Base-by-base conservation (phyloP, 305 asterid species). In the Petunia hybrid region DNA sequence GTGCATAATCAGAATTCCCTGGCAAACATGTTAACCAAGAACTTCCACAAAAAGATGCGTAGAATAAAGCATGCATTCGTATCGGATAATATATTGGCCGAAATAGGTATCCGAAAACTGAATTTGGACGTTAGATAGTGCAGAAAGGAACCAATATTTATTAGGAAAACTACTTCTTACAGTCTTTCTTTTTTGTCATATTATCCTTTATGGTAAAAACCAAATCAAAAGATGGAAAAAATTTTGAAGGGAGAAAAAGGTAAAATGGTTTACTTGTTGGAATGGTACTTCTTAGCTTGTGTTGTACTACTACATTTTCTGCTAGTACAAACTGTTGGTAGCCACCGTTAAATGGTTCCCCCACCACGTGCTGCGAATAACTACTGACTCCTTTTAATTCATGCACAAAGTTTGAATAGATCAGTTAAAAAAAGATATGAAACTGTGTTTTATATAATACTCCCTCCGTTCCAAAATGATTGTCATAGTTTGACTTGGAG, bases 241-340 rank as follows among this genome's bases (percentile, higher is more conserved):
- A 8, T 9, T 48, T 12, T 51, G 5, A 0, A 40, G n/a, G 1
- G 8, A 16, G 41, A 2, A 45, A 45, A 67, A 73, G 10, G 13
- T 59, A 39, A 22, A 51, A 31, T 38, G 22, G 78, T 63, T 83
- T 69, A 48, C 82, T 78, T 82, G 59, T 12, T 43, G 42, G 42
- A 55, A 39, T 6, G 71, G 66, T 63, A 70, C 68, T 76, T 59
- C 70, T 65, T 22, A 7, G 35, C 22, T 22, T 22, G 5, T 16
- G 4, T 16, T 22, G 31, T 22, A 22, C 31, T 22, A 59, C 63
- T 59, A 59, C 36, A n/a, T 55, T 55, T 55, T 55, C 16, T 55
- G 57, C n/a, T 53, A 53, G 57, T 53, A 53, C 57, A 9, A 53
- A 9, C n/a, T 53, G 22, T 12, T 68, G 82, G 31, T 22, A 22